phyloP scores from a whole-genome alignment of 148 eudicot species.

The Camellia lanceoleosa region DNA sequence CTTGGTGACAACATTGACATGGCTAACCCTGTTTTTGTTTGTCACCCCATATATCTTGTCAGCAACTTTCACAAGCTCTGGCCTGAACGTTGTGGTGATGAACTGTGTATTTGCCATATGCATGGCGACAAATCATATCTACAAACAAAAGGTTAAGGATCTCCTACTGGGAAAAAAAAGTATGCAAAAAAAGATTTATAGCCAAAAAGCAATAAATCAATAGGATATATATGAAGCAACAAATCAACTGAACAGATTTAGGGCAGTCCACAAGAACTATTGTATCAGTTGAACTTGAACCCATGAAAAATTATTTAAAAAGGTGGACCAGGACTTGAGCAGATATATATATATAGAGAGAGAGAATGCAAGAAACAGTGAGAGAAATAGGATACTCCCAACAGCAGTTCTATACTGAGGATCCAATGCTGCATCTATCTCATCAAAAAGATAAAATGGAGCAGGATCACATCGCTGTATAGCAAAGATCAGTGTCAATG shows the following conservation, averaged over 20 bases:
- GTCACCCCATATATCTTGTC: constrained; percentile 92
- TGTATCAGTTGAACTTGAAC: not conserved
- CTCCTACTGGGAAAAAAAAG: not conserved
- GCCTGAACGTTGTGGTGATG: constrained; percentile 84
- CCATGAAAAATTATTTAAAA: not conserved
- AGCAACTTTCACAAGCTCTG: constrained; percentile 94
- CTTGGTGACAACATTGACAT: constrained; percentile 61
- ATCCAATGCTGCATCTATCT: constrained; percentile 98
- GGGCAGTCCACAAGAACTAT: not conserved
- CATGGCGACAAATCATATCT: constrained; percentile 91
- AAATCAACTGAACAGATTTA: too few species aligned
- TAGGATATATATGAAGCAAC: too few species aligned
- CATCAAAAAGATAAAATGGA: constrained; percentile 98
- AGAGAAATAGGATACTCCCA: constrained; percentile 79
- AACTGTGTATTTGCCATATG: constrained; percentile 86
- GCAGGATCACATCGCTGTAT: constrained; percentile 99
- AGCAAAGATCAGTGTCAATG: constrained; percentile 86
- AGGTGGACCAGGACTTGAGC: not conserved
- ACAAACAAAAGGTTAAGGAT: constrained; percentile 35
- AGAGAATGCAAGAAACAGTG: not conserved
- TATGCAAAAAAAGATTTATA: not conserved
- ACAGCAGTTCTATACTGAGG: constrained; percentile 99
- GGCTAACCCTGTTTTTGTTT: constrained; percentile 85
- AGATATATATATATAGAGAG: not conserved
- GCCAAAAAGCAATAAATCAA: not conserved